A percentile compares a stretch with the other conserved stretches of the same genome.
These are phyloP conservation scores for Zygoascus bituminiphila DNA, from an alignment of 805 yeast genomes.

Conservation along the genomic window DNA sequence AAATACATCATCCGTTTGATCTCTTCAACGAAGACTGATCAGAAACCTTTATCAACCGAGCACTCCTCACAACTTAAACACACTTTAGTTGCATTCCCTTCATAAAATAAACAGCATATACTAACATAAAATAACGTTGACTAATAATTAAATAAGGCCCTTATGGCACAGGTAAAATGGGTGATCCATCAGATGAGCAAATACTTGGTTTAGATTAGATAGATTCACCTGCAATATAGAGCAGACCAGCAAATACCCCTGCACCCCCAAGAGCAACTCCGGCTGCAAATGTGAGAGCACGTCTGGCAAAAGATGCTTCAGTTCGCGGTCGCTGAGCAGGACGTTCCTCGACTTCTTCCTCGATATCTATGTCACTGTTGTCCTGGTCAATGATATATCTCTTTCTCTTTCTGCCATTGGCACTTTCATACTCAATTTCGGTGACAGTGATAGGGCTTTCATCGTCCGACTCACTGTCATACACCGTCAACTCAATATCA, in stretches of 20 bases:
- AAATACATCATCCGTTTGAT: no score
- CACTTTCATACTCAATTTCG: not conserved
- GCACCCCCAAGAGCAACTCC: not conserved
- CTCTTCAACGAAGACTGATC: no score
- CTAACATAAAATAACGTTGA: not conserved
- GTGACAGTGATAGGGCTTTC: not conserved
- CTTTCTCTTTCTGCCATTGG: constrained; percentile 1
- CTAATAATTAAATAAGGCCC: not conserved
- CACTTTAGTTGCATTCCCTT: no score
- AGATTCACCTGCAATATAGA: not conserved
- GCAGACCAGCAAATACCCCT: not conserved
- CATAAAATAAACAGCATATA: not conserved
- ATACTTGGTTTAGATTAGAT: not conserved
- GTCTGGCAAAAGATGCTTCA: not conserved
- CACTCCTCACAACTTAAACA: no score
- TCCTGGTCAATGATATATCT: constrained; percentile 7
- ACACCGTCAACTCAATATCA: not conserved
- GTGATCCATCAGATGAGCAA: not conserved
- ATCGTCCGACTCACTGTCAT: not conserved
- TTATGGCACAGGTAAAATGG: not conserved
- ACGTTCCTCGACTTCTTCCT: constrained; percentile 3
- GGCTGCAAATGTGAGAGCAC: not conserved
- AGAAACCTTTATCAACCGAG: no score
- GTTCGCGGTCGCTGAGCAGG: not conserved
- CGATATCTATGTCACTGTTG: constrained; percentile 5